Base-by-base conservation (phyloP, 129 eudicot genomes). In the Artemisia argyi region DNA sequence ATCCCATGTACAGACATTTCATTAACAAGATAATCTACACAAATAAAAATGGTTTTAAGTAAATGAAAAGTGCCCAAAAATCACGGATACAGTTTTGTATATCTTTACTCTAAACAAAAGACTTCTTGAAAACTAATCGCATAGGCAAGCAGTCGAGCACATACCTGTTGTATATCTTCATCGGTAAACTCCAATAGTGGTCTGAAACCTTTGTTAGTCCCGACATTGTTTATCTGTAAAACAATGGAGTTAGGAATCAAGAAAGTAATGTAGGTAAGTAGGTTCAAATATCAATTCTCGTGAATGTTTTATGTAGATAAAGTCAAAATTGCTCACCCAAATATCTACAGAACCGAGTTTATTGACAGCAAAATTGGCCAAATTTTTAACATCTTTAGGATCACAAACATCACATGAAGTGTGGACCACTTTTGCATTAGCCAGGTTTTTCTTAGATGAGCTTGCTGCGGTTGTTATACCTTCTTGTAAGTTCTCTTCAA, bases 191-290 rank as follows among this genome's bases (percentile, higher is more conserved):
- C 82, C 84, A 89, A 78, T 87, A 89, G 82, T 9, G 98, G 98
- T 79, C 98, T 87, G 67, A 93, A 93, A 65, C 98, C 98, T 83
- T 93, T 93, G 80, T 93, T 93, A 39, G 90, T 84, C 70, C 98
- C 98, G 11, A 96, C 98, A 83, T 93, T 93, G 60, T 93, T 93
- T 76, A 93, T 87, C 98, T 93, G 85, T 56, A 73, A 20, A 66
- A 53, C 39, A 11, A 56, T 22, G 24, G n/a, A n/a, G 74, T 81
- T 39, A 81, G 42, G 17, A 63, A 53, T 48, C 57, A 81, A 28
- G 59, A 66, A 73, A 77, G 59, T 69, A 39, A 57, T 6, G 30
- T 24, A 71, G 48, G 51, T 76, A 22, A 22, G 44, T 7, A 35
- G 48, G 50, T 75, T 55, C 56, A 64, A 13, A 57, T 14, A 42